Evolutionary conservation across 257 asterid genomes (phyloP), one percentile per base, ranked within the genome.

Genomic region (Nicotiana tabacum): DNA sequence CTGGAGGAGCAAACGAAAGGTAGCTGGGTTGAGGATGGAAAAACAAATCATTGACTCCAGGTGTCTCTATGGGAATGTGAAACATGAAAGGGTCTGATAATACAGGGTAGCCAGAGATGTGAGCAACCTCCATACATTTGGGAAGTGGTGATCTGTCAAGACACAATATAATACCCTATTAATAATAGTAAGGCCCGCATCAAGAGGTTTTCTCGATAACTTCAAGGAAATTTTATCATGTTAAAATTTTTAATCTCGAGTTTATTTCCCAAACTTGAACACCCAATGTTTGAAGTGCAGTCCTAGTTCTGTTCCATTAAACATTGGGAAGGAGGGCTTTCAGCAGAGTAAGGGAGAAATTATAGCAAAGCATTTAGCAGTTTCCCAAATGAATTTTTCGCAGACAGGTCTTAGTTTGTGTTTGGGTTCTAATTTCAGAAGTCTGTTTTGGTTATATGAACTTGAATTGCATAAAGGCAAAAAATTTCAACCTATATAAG

Each of bases 1-100:
- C 98, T 1, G 98, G 98, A 80, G 98, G 98, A 77, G 98, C 95
- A 84, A 93, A 94, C 17, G 98, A 94, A 57, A 94, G 86, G 85
- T 94, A 94, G 88, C 89, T 86, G 83, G 86, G 80, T 10, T 88
- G 88, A 77, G 68, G 87, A 78, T 87, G 82, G 46, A 84, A 81
- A n/a, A 83, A 35, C 53, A 92, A 88, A 82, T 77, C 65, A 88
- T 86, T 87, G 21, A 53, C 30, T 84, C 94, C 93, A 66, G 97
- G 94, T 80, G 97, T 90, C 85, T 85, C 88, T 51, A 94, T 88
- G 43, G 91, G 53, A 53, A 83, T 62, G 74, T 85, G 84, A 78
- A 88, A 88, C 87, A 83, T 66, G 24, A 81, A 77, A 51, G 98
- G 97, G 87, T 93, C 92, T 32, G 90, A 88, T 56, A 94, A 87